These are phyloP conservation scores for Yamagishiella unicocca DNA, from an alignment of 139 green algal genomes.

Conservation along the genomic window DNA sequence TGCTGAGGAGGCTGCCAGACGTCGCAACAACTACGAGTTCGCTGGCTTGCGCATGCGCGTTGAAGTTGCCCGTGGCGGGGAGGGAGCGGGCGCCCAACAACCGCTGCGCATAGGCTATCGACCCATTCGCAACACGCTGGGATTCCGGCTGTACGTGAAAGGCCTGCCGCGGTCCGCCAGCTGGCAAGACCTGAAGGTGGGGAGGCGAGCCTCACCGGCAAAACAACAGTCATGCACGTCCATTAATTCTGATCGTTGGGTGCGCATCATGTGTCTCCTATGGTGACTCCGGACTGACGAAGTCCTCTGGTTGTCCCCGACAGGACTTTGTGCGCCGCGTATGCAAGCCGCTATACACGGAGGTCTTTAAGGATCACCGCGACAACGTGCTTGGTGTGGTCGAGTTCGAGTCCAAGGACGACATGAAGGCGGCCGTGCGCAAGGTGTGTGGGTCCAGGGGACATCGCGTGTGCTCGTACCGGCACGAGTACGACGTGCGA, in stretches of 20 bases:
- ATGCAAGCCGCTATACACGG: constrained; percentile 79
- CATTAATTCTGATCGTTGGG: too few relatives aligned
- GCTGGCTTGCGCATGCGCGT: constrained; percentile 77
- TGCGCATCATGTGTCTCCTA: too few relatives aligned
- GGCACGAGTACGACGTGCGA: too few relatives aligned
- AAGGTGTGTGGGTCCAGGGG: too few relatives aligned
- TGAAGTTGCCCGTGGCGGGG: constrained; percentile 58
- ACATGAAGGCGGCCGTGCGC: constrained; percentile 57
- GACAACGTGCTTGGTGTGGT: constrained; percentile 60
- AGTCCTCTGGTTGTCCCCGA: not conserved
- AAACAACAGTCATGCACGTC: too few relatives aligned
- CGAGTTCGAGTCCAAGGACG: constrained; percentile 67
- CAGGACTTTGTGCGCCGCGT: constrained; percentile 79
- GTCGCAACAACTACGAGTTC: constrained; percentile 92
- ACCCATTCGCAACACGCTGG: constrained; percentile 55
- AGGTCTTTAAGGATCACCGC: constrained; percentile 78
- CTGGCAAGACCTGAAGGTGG: constrained; percentile 94
- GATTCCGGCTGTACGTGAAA: constrained; percentile 71
- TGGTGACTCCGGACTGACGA: too few relatives aligned
- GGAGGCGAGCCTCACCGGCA: too few relatives aligned
- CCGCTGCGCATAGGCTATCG: constrained; percentile 29
- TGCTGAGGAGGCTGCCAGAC: constrained; percentile 80
- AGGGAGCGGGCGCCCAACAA: constrained; percentile 5
- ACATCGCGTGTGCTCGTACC: too few relatives aligned
- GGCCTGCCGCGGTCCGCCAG: constrained; percentile 78